Base-by-base conservation (phyloP, 31 red algal species). In the Bonnemaisonia californica region DNA sequence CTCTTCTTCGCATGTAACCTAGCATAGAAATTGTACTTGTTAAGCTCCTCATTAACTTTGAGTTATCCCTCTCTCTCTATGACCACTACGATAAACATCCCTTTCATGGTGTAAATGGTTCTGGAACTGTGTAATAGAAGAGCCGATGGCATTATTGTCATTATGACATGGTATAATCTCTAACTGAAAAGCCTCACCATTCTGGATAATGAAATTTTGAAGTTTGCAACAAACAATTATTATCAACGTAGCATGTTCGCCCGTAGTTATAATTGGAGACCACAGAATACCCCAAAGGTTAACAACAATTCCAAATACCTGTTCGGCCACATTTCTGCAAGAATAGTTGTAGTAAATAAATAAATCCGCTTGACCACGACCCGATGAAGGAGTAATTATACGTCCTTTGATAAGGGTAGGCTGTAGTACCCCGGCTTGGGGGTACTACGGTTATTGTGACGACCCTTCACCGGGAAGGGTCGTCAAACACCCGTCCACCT, bases 141-240 rank as follows among this genome's bases (percentile, higher is more conserved):
- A 40, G 21, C 68, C 57, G 37, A 2, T 4, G 8, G 75, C 66
- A 31, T 47, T 40, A 8, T 84, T 84, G 2, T 24, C 54, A 1
- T 65, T 69, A 61, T 72, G 68, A 31, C 5, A 2, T 1, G 51
- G 55, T 16, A 84, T 28, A 12, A 3, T 58, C 1, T 73, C 68
- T 31, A 59, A 84, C 2, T 36, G 62, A 1, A 19, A 19, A 21
- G 2, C 2, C 12, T 75, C 69, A 2, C 3, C 40, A 7, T 21
- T 62, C 19, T 73, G 54, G 23, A 75, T 41, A 1, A 84, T 74
- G 24, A 84, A 75, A 22, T 84, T 84, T 29, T 81, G 77, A 1
- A 81, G 27, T 30, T 81, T 68, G 18, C 11, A 65, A 2, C 40
- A 40, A 47, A 81, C 61, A 21, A 64, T 42, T 8, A 81, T 81